Percentiles rank a stretch among this genome's conserved stretches.
These are phyloP conservation scores for Colletotrichum truncatum DNA, from an alignment of 2,329 filamentous ascomycete species.

Conservation along the genomic window DNA sequence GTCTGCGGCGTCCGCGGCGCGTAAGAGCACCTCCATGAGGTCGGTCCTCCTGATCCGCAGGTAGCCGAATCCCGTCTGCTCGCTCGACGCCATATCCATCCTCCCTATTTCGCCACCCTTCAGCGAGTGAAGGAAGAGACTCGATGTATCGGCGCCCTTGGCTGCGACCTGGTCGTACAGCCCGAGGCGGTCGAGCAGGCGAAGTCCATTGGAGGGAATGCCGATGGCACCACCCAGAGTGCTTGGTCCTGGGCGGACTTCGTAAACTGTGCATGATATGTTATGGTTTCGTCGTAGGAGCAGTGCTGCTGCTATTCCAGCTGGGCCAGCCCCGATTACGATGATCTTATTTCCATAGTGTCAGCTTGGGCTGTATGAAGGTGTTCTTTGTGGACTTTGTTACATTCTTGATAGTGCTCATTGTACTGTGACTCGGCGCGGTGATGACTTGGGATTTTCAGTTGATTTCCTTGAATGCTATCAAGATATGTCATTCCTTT, in stretches of 20 bases:
- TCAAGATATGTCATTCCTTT: too few relatives aligned
- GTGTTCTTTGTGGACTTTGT: too few relatives aligned
- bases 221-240: constrained; percentile 14
- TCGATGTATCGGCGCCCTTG: constrained; percentile 9
- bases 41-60: constrained; percentile 1
- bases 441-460: too few relatives aligned
- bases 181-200: constrained; percentile 5
- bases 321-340: constrained; percentile 39
- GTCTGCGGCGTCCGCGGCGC: neutral
- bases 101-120: constrained; percentile 9
- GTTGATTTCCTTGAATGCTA: too few relatives aligned
- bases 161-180: neutral
- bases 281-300: constrained; percentile 1
- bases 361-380: too few relatives aligned
- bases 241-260: constrained; percentile 7
- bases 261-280: constrained; percentile 3
- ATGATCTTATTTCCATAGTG: neutral
- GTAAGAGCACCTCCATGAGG: constrained; percentile 7
- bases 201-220: constrained; percentile 19
- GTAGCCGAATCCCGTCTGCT: constrained; percentile 21
- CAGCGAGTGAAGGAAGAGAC: neutral
- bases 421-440: too few relatives aligned
- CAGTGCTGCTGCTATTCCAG: constrained; percentile 25
- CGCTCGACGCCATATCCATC: constrained; percentile 18
- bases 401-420: too few relatives aligned